A percentile compares a stretch with the other conserved stretches of the same genome.
Conservation (phyloP, 495 filamentous ascomycete genomes). For the Pyrenula aspistea region DNA sequence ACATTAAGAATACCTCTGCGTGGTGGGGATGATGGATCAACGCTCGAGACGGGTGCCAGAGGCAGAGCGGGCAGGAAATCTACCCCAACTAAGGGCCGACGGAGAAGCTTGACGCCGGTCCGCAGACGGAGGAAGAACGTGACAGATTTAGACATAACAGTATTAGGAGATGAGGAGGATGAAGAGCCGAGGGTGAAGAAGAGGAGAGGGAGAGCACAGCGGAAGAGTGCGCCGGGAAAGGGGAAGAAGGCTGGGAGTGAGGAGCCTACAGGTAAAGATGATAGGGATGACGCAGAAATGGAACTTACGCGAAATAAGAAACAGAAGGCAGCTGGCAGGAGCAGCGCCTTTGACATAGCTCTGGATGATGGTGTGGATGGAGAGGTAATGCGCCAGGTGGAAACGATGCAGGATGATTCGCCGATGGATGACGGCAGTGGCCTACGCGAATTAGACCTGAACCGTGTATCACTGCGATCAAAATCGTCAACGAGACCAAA, state of each 20-base stretch:
- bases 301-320: not conserved
- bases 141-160: not conserved
- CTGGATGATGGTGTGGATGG: not conserved
- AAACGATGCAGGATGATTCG: not conserved
- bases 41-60: slow-evolving; percentile 24
- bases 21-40: slow-evolving; percentile 23
- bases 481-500: not conserved
- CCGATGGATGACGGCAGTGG: not conserved
- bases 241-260: slow-evolving; percentile 8
- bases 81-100: slow-evolving; percentile 2
- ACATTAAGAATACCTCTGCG: slow-evolving; percentile 31
- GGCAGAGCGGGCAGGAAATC: slow-evolving; percentile 26
- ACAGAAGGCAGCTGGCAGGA: not conserved
- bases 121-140: not conserved
- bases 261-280: slow-evolving; percentile 3
- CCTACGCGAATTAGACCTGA: not conserved
- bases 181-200: slow-evolving; percentile 13
- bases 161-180: slow-evolving; percentile 6
- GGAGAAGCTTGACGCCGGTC: not conserved
- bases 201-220: slow-evolving; percentile 25
- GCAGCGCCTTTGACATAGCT: not conserved
- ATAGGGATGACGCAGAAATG: not conserved
- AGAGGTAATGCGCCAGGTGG: not conserved
- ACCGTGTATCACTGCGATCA: not conserved
- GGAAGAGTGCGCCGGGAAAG: slow-evolving; percentile 20